Evolutionary conservation across 2,329 filamentous ascomycete genomes (phyloP).

Genomic region (Trichoderma sp.): DNA sequence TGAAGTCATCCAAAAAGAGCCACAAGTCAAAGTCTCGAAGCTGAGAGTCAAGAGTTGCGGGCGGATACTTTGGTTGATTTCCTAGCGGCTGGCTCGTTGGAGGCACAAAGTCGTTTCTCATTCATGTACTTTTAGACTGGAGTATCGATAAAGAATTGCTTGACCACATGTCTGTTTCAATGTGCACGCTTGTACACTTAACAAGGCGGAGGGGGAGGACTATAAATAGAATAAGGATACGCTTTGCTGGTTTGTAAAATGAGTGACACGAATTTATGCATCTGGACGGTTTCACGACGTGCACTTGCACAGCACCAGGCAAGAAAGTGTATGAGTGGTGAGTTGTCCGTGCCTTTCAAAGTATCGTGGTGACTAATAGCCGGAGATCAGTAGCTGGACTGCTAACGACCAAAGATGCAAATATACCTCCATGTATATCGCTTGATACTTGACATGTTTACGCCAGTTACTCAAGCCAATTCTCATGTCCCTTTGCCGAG

Average conservation of each 20-base stretch:
- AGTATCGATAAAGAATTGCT: neutral
- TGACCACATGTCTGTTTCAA: neutral
- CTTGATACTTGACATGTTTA: neutral
- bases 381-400: neutral
- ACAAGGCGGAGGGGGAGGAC: neutral
- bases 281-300: neutral
- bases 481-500: neutral
- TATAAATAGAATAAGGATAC: neutral
- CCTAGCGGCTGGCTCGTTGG: neutral
- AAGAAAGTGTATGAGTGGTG: neutral
- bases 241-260: neutral
- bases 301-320: neutral
- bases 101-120: neutral
- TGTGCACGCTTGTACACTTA: neutral
- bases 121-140: neutral
- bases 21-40: slow-evolving; percentile 32
- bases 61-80: neutral
- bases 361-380: neutral
- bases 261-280: neutral
- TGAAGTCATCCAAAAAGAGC: slow-evolving; percentile 34
- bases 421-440: neutral
- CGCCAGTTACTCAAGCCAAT: neutral
- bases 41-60: neutral
- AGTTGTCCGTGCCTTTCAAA: neutral
- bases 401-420: neutral